Evolutionary conservation across 2,329 filamentous ascomycete species (phyloP).

Genomic region (Diaporthe nobilis): DNA sequence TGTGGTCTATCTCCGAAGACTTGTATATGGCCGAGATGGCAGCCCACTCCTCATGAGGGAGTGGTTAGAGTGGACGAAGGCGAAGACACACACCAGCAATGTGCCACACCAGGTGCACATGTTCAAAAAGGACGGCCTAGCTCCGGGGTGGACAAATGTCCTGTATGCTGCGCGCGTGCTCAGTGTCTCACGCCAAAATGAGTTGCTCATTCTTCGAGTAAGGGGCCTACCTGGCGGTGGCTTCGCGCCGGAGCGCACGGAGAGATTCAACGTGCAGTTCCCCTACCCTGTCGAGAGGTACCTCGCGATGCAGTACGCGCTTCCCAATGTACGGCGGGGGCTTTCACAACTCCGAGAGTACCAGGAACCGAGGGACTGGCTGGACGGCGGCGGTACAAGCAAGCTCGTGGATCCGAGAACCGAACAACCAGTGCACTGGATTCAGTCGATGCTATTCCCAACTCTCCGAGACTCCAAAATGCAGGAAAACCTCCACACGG

Average conservation of each 20-base stretch:
- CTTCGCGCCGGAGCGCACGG: slow-evolving; percentile 3
- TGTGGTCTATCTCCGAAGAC: slow-evolving; percentile 44
- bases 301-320: slow-evolving; percentile 40
- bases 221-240: slow-evolving; percentile 35
- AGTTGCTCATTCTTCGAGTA: slow-evolving; percentile 42
- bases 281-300: slow-evolving; percentile 37
- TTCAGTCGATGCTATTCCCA: slow-evolving; percentile 46
- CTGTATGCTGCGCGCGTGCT: slow-evolving; percentile 44
- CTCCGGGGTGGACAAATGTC: slow-evolving; percentile 42
- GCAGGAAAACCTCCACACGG: slow-evolving; percentile 43
- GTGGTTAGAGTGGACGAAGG: slow-evolving; percentile 26
- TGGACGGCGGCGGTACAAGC: not conserved
- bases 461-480: slow-evolving; percentile 42
- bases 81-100: not conserved
- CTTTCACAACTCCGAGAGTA: slow-evolving; percentile 33
- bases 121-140: not conserved
- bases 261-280: slow-evolving; percentile 46
- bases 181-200: slow-evolving; percentile 43
- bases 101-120: not conserved
- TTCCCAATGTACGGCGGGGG: slow-evolving; percentile 40
- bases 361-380: not conserved
- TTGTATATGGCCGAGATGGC: slow-evolving; percentile 34
- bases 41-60: slow-evolving; percentile 31
- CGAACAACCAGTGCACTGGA: slow-evolving; percentile 37
- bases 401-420: not conserved